Percentiles rank a stretch among this genome's conserved stretches.
phyloP scores from a whole-genome alignment of 176 grass and related monocot species.

The Oryza punctata region DNA sequence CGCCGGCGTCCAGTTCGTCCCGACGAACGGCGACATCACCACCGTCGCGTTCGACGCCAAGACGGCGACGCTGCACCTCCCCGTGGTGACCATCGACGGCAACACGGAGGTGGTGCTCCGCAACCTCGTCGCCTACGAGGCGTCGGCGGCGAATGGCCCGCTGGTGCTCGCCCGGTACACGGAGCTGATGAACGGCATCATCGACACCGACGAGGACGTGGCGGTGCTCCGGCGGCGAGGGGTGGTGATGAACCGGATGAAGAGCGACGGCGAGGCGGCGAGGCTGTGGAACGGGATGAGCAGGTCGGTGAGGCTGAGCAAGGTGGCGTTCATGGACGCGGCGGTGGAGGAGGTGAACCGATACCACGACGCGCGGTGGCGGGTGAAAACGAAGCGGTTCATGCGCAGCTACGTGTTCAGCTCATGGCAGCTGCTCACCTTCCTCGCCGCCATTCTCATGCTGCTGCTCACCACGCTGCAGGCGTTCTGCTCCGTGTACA shows the following conservation, averaged over 20 bases:
- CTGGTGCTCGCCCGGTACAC: conserved; percentile 74
- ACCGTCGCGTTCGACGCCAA: conserved; percentile 64
- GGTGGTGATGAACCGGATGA: conserved; percentile 79
- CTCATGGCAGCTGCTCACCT: conserved; percentile 89
- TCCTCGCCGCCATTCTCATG: conserved; percentile 74
- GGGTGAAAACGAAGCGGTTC: conserved; percentile 74
- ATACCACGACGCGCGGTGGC: conserved; percentile 66
- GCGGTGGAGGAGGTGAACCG: conserved; percentile 72
- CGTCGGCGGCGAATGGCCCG: conserved; percentile 57
- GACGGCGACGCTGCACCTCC: conserved; percentile 63
- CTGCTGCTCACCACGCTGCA: conserved; percentile 78
- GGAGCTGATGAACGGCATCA: conserved; percentile 92
- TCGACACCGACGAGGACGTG: conserved; percentile 78
- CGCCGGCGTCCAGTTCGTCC: conserved; percentile 57
- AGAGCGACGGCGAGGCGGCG: conserved; percentile 70
- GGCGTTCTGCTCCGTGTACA: conserved; percentile 85
- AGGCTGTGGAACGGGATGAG: conserved; percentile 82
- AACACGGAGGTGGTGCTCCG: conserved; percentile 75
- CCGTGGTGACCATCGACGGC: conserved; percentile 56
- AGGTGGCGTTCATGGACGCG: conserved; percentile 63
- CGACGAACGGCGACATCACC: conserved; percentile 58
- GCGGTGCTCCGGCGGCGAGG: conserved; percentile 56
- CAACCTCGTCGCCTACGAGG: conserved; percentile 86
- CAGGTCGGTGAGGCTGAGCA: conserved; percentile 67
- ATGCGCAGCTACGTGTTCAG: conserved; percentile 84